Evolutionary conservation across 1,284 basidiomycete species (phyloP).

Genomic region (Spongiforma sp.): DNA sequence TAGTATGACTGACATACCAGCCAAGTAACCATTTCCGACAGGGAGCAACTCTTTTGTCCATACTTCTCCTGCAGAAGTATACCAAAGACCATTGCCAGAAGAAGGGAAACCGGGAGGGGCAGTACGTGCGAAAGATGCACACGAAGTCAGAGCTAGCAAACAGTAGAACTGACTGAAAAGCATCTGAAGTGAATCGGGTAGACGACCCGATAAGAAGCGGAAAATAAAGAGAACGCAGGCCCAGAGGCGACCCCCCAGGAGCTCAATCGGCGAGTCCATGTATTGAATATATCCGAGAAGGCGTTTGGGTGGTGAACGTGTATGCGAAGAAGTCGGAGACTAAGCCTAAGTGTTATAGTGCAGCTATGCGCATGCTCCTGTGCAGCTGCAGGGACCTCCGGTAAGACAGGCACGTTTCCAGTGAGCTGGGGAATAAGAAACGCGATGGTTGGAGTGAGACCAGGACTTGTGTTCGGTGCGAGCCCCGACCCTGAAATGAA

Average conservation of each 20-base stretch:
- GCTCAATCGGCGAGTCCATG: conserved; percentile 29
- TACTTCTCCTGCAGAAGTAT: conserved; percentile 51
- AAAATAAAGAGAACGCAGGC: conserved; percentile 15
- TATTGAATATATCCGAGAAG: conserved; percentile 1
- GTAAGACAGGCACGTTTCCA: too few species aligned
- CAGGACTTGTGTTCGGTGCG: too few species aligned
- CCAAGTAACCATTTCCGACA: conserved; percentile 76
- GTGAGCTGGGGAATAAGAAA: too few species aligned
- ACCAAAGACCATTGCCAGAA: conserved; percentile 80
- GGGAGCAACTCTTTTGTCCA: conserved; percentile 70
- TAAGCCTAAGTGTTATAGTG: too few species aligned
- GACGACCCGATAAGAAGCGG: conserved; percentile 16
- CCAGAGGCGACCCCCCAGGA: conserved; percentile 27
- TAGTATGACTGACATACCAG: conserved; percentile 46
- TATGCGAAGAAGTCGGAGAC: too few species aligned
- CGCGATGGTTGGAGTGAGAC: too few species aligned
- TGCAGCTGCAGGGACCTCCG: too few species aligned
- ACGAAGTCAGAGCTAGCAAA: conserved; percentile 27
- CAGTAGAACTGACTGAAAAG: conserved; percentile 28
- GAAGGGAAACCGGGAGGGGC: conserved; percentile 61
- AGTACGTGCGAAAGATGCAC: conserved; percentile 16
- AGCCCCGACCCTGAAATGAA: too few species aligned
- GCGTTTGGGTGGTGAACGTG: too few species aligned
- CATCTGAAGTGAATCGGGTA: conserved; percentile 26
- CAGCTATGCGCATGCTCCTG: too few species aligned